Base-by-base conservation (phyloP, 2,329 filamentous ascomycete species). In the Knufia fluminis region DNA sequence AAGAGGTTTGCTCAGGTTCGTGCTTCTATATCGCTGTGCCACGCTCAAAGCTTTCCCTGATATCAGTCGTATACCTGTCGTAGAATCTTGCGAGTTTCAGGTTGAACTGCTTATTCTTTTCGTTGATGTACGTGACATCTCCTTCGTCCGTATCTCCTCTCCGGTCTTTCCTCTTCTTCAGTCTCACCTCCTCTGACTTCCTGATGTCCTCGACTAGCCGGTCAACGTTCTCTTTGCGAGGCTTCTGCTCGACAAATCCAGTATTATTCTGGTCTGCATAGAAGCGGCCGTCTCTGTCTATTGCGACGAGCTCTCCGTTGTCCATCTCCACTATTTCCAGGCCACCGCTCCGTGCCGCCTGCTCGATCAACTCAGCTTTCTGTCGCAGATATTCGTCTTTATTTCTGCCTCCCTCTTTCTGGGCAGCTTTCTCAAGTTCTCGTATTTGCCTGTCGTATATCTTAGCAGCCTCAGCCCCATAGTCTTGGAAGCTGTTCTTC, bases 21-120 rank as follows among this genome's bases (percentile, higher is more conserved):
- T 12, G 6, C 6, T 12, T 6, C 57, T 48, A 97, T 66, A 97
- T 92, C 78, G 94, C 94, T 2, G 92, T 97, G 16, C 92, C 92
- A 56, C 92, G 80, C 77, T 98, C 92, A 66, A 98, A 98, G 68
- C 86, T 96, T 64, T 98, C 92, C 64, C 92, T 77, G 61, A 98
- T 97, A 67, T 98, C 92, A 26, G 86, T 82, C 40, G 92, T 98
- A 68, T 98, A 98, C 74, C 95, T 94, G 72, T 98, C 92, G 71
- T 98, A 98, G 72, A 97, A 98, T 58, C 92, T 77, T 48, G 85
- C 76, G 67, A 98, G 74, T 73, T 98, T 97, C 73, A 94, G 83
- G 80, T 98, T 98, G 74, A 98, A 98, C 76, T 96, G 89, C 76
- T 97, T 97, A 76, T 98, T 98, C 83, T 98, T 96, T 71, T 96